A percentile compares a stretch with the other conserved stretches of the same genome.
phyloP scores from a whole-genome alignment of 73 alveolate genomes.

The Uronychia setigera region DNA sequence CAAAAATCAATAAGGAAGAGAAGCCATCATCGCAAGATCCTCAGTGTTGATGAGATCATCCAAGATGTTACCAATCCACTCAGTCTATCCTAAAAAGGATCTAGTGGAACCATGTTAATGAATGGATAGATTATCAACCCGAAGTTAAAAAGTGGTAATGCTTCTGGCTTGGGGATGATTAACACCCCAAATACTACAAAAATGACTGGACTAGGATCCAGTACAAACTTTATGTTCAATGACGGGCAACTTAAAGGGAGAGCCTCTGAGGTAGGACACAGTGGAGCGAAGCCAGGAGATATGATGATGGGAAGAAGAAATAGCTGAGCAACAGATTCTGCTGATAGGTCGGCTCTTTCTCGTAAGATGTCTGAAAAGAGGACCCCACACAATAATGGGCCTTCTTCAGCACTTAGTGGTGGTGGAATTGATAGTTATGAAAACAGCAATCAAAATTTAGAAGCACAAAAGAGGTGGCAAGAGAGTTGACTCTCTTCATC shows the following conservation, averaged over 20 bases:
- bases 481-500: neutral
- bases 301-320: neutral
- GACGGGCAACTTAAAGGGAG: neutral
- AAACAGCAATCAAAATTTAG: neutral
- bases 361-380: neutral
- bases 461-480: neutral
- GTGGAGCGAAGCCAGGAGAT: no score
- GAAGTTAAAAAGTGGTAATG: no score
- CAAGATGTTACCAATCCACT: neutral
- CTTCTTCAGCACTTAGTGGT: no score
- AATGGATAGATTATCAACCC: no score
- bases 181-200: neutral
- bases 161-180: neutral
- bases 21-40: neutral
- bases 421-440: neutral
- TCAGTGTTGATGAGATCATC: constrained; percentile 3
- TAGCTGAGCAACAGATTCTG: neutral
- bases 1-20: neutral
- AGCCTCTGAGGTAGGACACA: no score
- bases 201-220: neutral
- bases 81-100: neutral
- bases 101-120: neutral
- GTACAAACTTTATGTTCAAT: neutral
- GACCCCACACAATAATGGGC: no score
- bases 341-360: neutral